phyloP scores from a whole-genome alignment of 1,139 yeast genomes.

The Eremothecium coryli region DNA sequence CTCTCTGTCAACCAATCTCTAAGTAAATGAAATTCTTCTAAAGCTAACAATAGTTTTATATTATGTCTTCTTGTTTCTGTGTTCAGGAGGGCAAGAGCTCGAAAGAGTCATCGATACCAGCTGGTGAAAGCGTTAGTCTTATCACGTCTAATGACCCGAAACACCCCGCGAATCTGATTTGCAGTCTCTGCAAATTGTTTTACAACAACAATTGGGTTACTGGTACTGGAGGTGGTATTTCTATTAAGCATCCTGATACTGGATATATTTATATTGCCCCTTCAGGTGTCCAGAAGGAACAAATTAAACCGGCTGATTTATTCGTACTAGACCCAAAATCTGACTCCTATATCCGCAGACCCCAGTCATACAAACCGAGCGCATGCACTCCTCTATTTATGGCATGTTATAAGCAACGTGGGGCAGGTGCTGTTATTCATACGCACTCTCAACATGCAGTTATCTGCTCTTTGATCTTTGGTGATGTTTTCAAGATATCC shows the following conservation, averaged over 20 bases:
- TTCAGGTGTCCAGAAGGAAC: conserved; percentile 90
- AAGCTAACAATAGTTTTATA: too few species aligned
- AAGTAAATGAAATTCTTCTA: too few species aligned
- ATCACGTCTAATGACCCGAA: conserved; percentile 43
- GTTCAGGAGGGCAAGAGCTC: too few species aligned
- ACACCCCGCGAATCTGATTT: conserved; percentile 81
- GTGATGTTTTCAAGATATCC: conserved; percentile 62
- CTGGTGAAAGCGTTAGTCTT: too few species aligned
- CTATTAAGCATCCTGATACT: conserved; percentile 51
- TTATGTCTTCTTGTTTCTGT: too few species aligned
- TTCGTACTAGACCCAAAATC: conserved; percentile 59
- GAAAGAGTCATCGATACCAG: too few species aligned
- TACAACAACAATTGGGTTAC: conserved; percentile 86
- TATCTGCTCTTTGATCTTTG: conserved; percentile 62
- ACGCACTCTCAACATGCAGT: conserved; percentile 91
- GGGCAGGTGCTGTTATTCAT: conserved; percentile 90
- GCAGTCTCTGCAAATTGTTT: conserved; percentile 69
- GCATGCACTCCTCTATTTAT: conserved; percentile 88
- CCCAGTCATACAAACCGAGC: conserved; percentile 67
- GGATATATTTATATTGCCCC: conserved; percentile 73
- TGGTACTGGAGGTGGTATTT: conserved; percentile 94
- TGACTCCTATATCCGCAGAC: conserved; percentile 50
- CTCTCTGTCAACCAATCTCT: too few species aligned
- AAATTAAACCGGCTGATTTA: conserved; percentile 73
- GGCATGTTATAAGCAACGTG: conserved; percentile 61